These are phyloP conservation scores for Cytospora piceicola DNA, from an alignment of 2,329 filamentous ascomycete species.

Conservation along the genomic window DNA sequence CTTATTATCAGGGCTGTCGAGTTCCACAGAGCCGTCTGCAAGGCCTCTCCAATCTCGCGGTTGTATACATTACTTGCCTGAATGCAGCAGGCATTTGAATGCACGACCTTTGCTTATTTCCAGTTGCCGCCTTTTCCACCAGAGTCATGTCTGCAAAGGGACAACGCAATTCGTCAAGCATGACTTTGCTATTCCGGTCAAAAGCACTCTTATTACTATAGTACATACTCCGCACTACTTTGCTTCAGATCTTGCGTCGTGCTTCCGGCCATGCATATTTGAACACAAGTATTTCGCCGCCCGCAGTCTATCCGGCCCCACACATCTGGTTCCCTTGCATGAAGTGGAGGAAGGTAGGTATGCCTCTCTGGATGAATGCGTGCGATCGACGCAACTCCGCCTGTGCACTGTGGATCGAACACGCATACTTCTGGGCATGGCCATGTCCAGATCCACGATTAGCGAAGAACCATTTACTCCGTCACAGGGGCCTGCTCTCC, in stretches of 20 bases:
- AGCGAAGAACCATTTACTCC: conserved; percentile 4
- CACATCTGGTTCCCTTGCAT: conserved; percentile 1
- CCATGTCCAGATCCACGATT: conserved; percentile 12
- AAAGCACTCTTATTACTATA: conserved; percentile 2
- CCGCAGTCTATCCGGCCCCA: conserved; percentile 11
- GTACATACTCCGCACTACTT: conserved; percentile 6
- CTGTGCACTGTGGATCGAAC: conserved; percentile 1
- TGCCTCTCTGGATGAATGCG: background rate
- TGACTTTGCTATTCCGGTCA: conserved; percentile 18
- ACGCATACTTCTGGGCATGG: conserved; percentile 1
- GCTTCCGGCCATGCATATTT: conserved; percentile 8
- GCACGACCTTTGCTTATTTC: conserved; percentile 15
- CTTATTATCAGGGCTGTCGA: background rate
- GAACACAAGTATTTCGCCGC: conserved; percentile 13
- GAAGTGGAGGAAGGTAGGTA: background rate
- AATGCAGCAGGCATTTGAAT: background rate
- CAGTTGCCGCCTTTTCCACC: conserved; percentile 19
- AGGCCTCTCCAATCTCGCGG: background rate
- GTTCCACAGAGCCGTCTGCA: background rate
- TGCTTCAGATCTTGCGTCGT: conserved; percentile 19
- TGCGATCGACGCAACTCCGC: background rate
- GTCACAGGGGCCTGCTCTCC: background rate
- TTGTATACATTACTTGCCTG: background rate
- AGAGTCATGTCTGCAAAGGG: conserved; percentile 25
- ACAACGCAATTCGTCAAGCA: conserved; percentile 19